Base-by-base conservation (phyloP, 2,329 filamentous ascomycete species). In the Aspergillus udagawae region DNA sequence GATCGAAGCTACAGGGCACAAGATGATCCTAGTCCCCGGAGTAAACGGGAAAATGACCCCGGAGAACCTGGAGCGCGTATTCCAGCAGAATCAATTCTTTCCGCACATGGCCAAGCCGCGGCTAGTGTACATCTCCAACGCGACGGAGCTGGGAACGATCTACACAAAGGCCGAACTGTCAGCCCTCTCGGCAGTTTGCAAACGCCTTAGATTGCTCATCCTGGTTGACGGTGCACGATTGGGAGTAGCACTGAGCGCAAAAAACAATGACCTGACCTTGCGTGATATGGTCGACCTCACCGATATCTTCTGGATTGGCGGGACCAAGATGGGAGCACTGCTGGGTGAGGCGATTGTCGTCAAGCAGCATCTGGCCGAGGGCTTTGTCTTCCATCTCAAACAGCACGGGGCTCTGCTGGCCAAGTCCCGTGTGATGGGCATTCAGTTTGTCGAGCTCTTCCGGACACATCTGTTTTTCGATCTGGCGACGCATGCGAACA, bases 231-330 rank as follows among this genome's bases (percentile, higher is more conserved):
- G 80, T 0, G 80, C 80, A 0, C 75, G 80, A 1, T 74, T 82
- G 7, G 73, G 71, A 8, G 68, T 69, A 4, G 80, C 80, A 0
- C 63, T 82, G 10, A 72, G 75, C 1, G 78, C 79, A 0, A 65
- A 62, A 9, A 67, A 65, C 23, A 80, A 78, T 42, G 77, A 81
- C 55, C 64, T 82, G 66, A 75, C 73, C 0, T 68, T 80, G 4
- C 60, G 62, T 0, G 80, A 82, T 53, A 66, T 82, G 5, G 65
- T 80, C 1, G 75, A 79, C 4, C 62, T 80, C 44, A 80, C 77
- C 0, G 80, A 82, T 54, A 79, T 82, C 21, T 82, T 82, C 68
- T 82, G 80, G 80, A 81, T 82, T 41, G 80, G 80, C 3, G 80
- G 80, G 0, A 82, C 80, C 4, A 82, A 82, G 60, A 79, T 79